These are phyloP conservation scores for Ogataea paraovalis DNA, from an alignment of 805 yeast genomes.

Conservation along the genomic window DNA sequence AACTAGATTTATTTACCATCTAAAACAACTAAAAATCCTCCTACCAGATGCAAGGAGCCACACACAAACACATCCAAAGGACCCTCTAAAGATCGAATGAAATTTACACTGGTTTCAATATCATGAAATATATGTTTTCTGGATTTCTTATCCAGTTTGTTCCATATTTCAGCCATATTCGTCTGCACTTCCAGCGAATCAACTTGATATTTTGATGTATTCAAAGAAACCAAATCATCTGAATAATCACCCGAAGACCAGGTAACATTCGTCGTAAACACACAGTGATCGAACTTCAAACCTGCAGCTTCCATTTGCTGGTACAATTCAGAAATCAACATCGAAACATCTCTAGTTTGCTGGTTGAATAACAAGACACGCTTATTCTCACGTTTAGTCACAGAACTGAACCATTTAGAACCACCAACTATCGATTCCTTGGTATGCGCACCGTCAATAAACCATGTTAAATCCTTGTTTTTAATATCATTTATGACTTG, in stretches of 20 bases:
- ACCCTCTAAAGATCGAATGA: slow-evolving; percentile 43
- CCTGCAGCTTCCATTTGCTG: slow-evolving; percentile 34
- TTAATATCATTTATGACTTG: slow-evolving; percentile 52
- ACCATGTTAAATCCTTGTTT: slow-evolving; percentile 60
- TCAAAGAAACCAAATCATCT: slow-evolving; percentile 80
- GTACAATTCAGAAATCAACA: slow-evolving; percentile 53
- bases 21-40: slow-evolving; percentile 84
- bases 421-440: slow-evolving; percentile 82
- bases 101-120: slow-evolving; percentile 69
- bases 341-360: slow-evolving; percentile 82
- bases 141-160: slow-evolving; percentile 40
- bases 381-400: slow-evolving; percentile 27
- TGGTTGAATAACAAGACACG: slow-evolving; percentile 80
- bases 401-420: slow-evolving; percentile 64
- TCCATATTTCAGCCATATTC: slow-evolving; percentile 68
- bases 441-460: slow-evolving; percentile 94
- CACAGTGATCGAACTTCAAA: slow-evolving; percentile 63
- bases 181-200: slow-evolving; percentile 81
- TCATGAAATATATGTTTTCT: slow-evolving; percentile 55
- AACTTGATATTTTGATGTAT: slow-evolving; percentile 73
- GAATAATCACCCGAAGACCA: slow-evolving; percentile 81
- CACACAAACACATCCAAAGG: slow-evolving; percentile 79
- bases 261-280: slow-evolving; percentile 89
- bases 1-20: slow-evolving; percentile 39
- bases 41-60: slow-evolving; percentile 92